Evolutionary conservation across 352 stramenopile genomes (phyloP), one percentile per base, ranked within the genome.

Genomic region (Phytophthora litchii): DNA sequence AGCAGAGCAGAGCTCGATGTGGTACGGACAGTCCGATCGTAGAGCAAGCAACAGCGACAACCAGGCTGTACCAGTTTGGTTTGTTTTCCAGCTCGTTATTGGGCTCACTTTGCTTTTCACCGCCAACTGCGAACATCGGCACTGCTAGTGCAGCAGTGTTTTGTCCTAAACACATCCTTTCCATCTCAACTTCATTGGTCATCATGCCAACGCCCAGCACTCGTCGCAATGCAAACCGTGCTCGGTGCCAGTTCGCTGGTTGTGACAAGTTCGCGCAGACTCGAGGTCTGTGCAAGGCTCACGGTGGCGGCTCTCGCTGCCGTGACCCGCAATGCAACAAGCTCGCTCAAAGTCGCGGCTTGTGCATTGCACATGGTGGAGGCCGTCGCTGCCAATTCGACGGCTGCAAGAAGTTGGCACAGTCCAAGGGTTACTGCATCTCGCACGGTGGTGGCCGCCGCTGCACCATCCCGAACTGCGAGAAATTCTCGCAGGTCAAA

Each of bases 401-500:
- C 36, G 66, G 63, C 50, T 94, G 85, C 70, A 68, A 72, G 51
- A 94, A 91, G 61, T 60, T 88, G 54, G 85, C 85, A 3, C 83
- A 94, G 67, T 89, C 71, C 51, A 89, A 89, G 47, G 84, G 84
- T 8, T 89, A 86, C 59, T 94, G 84, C 74, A 91, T 94, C 49
- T 88, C 84, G 16, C 84, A 94, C 60, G 84, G 85, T 31, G 85
- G 85, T 20, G 85, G 85, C 4, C 84, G 83, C 0, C 83, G 85
- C 1, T 94, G 85, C 64, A 84, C 69, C 17, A 78, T 91, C 21
- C 59, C 72, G 1, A 78, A 84, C 64, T 96, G 88, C 59, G 74
- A 91, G 50, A 94, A 94, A 72, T 94, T 94, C 54, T 91, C 85
- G n/a, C 85, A 94, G 57, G 84, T 94, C 54, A 91, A 91, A 36